phyloP scores from a whole-genome alignment of 345 rosid species.

The Salix caprea region DNA sequence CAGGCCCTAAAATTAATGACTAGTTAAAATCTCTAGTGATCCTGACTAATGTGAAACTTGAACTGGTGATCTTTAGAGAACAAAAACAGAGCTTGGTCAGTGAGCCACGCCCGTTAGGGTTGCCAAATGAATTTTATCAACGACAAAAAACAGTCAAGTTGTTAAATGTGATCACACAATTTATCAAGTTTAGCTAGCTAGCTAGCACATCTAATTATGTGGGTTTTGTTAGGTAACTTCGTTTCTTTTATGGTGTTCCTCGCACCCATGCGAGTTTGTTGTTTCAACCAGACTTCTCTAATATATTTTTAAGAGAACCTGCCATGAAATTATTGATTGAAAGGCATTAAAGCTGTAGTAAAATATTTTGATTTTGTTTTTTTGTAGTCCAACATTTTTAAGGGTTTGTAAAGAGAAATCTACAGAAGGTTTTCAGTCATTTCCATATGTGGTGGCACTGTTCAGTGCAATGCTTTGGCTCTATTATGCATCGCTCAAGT shows the following conservation, averaged over 20 bases:
- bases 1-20: too few relatives aligned
- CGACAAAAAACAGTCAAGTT: not conserved
- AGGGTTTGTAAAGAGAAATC: conserved; percentile 64
- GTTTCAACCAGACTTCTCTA: not conserved
- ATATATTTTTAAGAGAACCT: not conserved
- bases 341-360: not conserved
- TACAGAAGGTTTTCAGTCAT: conserved; percentile 68
- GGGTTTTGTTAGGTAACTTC: conserved; percentile 12
- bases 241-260: conserved; percentile 33
- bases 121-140: not conserved
- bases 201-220: not conserved
- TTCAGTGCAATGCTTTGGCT: conserved; percentile 68
- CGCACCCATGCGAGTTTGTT: conserved; percentile 34
- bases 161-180: not conserved
- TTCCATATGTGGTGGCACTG: conserved; percentile 59
- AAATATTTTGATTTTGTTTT: not conserved
- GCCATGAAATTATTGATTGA: not conserved
- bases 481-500: conserved; percentile 56
- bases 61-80: too few relatives aligned
- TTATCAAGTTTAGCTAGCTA: not conserved
- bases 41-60: too few relatives aligned
- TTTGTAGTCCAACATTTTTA: conserved; percentile 59
- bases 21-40: too few relatives aligned
- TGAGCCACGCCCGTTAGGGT: too few relatives aligned
- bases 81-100: too few relatives aligned